phyloP scores from a whole-genome alignment of 2,329 filamentous ascomycete genomes.

The Dactylonectria macrodidyma region DNA sequence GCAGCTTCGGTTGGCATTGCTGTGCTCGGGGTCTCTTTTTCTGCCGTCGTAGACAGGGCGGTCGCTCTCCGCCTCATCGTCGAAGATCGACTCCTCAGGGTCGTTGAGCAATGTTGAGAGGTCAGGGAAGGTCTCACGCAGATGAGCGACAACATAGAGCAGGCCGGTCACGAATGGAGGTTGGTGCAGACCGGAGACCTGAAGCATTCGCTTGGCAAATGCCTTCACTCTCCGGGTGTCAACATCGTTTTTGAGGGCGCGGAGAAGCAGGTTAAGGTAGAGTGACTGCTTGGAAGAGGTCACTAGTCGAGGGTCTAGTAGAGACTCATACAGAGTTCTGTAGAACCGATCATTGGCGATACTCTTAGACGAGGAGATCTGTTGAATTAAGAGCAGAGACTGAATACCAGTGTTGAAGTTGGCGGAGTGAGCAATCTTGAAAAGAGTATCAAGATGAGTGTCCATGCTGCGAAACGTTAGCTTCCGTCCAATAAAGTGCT shows the following conservation, averaged over 20 bases:
- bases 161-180: slow-evolving; percentile 93
- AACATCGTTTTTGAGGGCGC: slow-evolving; percentile 90
- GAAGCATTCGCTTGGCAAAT: slow-evolving; percentile 93
- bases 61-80: slow-evolving; percentile 68
- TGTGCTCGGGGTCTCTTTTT: slow-evolving; percentile 92
- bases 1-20: slow-evolving; percentile 93
- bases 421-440: slow-evolving; percentile 95
- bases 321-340: slow-evolving; percentile 93
- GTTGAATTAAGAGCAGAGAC: slow-evolving; percentile 94
- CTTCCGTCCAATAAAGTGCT: not conserved
- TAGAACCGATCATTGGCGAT: slow-evolving; percentile 93
- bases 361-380: slow-evolving; percentile 86
- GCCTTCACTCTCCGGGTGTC: slow-evolving; percentile 94
- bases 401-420: slow-evolving; percentile 99
- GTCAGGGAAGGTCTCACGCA: slow-evolving; percentile 84
- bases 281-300: slow-evolving; percentile 95
- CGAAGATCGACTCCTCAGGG: slow-evolving; percentile 77
- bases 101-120: slow-evolving; percentile 84
- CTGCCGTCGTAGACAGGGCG: slow-evolving; percentile 81
- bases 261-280: slow-evolving; percentile 93
- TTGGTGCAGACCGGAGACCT: slow-evolving; percentile 89
- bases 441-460: slow-evolving; percentile 92
- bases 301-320: slow-evolving; percentile 89
- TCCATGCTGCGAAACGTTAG: slow-evolving; percentile 72
- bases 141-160: slow-evolving; percentile 88